Evolutionary conservation across 177 flowering plant species (phyloP).

Genomic region (Vitis hybrid): DNA sequence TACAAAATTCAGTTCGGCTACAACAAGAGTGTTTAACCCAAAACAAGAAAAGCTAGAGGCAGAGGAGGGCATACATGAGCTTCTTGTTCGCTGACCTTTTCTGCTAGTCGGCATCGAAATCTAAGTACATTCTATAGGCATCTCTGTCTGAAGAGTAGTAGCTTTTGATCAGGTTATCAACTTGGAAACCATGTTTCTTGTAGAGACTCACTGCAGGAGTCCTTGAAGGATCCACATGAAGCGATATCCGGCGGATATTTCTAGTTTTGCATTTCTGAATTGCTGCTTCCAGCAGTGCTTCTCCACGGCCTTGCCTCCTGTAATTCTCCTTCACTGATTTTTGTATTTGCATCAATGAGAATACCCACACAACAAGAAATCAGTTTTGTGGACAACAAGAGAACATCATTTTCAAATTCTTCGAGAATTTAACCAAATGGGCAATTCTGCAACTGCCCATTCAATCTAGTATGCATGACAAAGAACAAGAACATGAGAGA

Average conservation of each 20-base stretch:
- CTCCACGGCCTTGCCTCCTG: slow-evolving; percentile 77
- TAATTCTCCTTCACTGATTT: slow-evolving; percentile 67
- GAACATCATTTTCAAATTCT: background rate
- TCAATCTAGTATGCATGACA: no score
- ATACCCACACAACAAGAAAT: background rate
- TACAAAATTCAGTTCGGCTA: no score
- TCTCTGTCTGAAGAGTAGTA: slow-evolving; percentile 73
- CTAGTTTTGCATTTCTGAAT: slow-evolving; percentile 68
- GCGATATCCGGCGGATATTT: slow-evolving; percentile 54
- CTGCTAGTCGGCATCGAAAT: slow-evolving; percentile 30
- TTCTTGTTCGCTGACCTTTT: no score
- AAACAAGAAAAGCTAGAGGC: background rate
- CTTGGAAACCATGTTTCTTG: slow-evolving; percentile 69
- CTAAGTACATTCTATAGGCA: slow-evolving; percentile 92
- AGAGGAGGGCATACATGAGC: no score
- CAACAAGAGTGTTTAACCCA: no score
- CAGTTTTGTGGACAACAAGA: no score
- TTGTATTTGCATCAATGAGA: background rate
- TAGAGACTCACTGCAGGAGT: slow-evolving; percentile 65
- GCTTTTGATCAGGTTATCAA: slow-evolving; percentile 57
- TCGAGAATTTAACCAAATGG: background rate
- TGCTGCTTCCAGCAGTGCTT: slow-evolving; percentile 71
- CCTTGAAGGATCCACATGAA: slow-evolving; percentile 86
- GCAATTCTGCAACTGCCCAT: no score
- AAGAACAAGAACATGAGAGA: no score